phyloP scores from a whole-genome alignment of 202 grass and related monocot genomes.

The Eragrostis tef region DNA sequence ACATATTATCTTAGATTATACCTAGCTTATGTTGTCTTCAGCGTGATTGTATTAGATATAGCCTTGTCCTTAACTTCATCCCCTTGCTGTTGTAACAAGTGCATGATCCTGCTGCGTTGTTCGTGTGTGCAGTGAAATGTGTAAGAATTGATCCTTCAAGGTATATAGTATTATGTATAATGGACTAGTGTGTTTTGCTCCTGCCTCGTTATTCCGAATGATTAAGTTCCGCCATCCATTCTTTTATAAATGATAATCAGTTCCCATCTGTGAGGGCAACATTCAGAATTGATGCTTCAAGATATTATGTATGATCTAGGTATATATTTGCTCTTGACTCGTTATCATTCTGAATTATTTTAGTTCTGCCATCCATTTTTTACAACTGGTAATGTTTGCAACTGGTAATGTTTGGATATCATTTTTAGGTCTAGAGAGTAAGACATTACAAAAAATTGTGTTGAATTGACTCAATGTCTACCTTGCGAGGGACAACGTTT shows the following conservation, averaged over 20 bases:
- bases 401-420: no score
- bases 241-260: no score
- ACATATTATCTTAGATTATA: conserved; percentile 56
- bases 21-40: conserved; percentile 26
- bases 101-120: conserved; percentile 45
- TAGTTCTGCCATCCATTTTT: no score
- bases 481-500: no score
- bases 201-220: not conserved
- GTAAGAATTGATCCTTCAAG: conserved; percentile 40
- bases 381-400: no score
- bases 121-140: conserved; percentile 45
- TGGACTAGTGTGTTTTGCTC: conserved; percentile 26
- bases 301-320: conserved; percentile 44
- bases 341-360: not conserved
- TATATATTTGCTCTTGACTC: not conserved
- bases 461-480: no score
- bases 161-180: conserved; percentile 53
- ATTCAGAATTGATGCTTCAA: conserved; percentile 38
- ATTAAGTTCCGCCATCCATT: not conserved
- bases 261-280: no score
- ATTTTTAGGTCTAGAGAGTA: no score
- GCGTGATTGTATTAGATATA: conserved; percentile 47
- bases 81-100: conserved; percentile 30
- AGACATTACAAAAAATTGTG: no score
- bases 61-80: conserved; percentile 47